Evolutionary conservation across 805 yeast genomes (phyloP).

Genomic region (Wickerhamia fluorescens): DNA sequence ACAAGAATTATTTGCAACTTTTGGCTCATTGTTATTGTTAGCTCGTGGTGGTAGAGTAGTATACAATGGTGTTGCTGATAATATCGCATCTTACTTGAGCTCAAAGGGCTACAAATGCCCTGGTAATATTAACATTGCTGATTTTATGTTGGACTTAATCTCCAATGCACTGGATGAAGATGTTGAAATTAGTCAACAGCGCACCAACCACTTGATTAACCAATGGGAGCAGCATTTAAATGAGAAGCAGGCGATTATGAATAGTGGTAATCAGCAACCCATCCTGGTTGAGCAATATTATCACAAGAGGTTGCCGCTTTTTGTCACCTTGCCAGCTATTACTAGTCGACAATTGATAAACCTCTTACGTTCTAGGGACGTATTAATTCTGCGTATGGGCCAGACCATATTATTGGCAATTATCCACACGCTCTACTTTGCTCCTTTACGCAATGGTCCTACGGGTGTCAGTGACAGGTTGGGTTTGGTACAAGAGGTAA

Average conservation of each 20-base stretch:
- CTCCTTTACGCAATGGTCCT: constrained; percentile 29
- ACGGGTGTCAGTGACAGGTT: constrained; percentile 59
- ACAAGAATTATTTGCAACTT: constrained; percentile 51
- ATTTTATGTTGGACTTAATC: constrained; percentile 62
- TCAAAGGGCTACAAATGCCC: constrained; percentile 53
- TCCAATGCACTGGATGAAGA: constrained; percentile 35
- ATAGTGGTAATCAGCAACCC: constrained; percentile 24
- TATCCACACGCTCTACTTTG: constrained; percentile 59
- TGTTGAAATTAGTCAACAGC: constrained; percentile 10
- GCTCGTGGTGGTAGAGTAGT: constrained; percentile 70
- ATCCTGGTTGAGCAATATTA: constrained; percentile 39
- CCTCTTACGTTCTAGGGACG: constrained; percentile 39
- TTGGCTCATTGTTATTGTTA: constrained; percentile 66
- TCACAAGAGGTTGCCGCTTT: constrained; percentile 15
- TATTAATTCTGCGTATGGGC: constrained; percentile 54
- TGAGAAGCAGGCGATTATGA: constrained; percentile 9
- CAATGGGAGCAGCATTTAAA: constrained; percentile 17
- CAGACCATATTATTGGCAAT: constrained; percentile 62
- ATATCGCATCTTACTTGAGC: constrained; percentile 42
- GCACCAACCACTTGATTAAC: constrained; percentile 20
- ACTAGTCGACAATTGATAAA: constrained; percentile 27
- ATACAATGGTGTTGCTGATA: constrained; percentile 51
- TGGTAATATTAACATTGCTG: constrained; percentile 60
- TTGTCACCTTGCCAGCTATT: constrained; percentile 22
- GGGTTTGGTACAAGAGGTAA: constrained; percentile 69